Conservation (phyloP, 225 moss, liverwort and hornwort genomes). For the Polytrichum commune region DNA sequence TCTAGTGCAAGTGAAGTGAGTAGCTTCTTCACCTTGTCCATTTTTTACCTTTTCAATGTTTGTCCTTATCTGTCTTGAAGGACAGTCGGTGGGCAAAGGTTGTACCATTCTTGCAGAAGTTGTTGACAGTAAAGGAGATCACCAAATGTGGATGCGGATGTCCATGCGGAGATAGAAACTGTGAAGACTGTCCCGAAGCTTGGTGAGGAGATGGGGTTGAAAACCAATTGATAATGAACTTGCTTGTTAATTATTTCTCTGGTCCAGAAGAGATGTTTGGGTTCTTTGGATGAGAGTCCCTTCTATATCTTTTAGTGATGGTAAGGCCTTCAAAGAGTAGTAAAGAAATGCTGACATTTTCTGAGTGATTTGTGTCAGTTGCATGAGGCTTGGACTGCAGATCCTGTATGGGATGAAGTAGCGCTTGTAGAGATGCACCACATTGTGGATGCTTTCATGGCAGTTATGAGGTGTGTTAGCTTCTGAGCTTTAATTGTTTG, state of each 20-base stretch:
- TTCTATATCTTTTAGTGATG: neutral
- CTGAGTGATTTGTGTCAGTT: slow-evolving; percentile 41
- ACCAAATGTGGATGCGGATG: slow-evolving; percentile 25
- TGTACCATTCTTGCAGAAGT: slow-evolving; percentile 89
- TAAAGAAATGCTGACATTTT: neutral
- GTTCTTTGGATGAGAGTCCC: too few species aligned
- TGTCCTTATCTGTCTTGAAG: slow-evolving; percentile 44
- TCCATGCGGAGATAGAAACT: slow-evolving; percentile 27
- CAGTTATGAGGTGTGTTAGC: slow-evolving; percentile 48
- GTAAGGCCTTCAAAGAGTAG: neutral
- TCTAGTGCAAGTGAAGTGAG: too few species aligned
- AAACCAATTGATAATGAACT: slow-evolving; percentile 21
- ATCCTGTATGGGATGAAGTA: slow-evolving; percentile 53
- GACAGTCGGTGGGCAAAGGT: slow-evolving; percentile 98
- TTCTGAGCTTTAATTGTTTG: too few species aligned
- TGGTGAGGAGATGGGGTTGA: slow-evolving; percentile 82
- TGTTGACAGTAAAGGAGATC: slow-evolving; percentile 65
- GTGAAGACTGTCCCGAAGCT: slow-evolving; percentile 53
- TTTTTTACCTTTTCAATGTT: neutral
- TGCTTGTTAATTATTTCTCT: too few species aligned
- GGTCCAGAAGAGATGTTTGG: too few species aligned
- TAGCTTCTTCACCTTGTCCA: too few species aligned
- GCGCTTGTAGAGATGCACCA: slow-evolving; percentile 57
- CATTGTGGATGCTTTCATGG: slow-evolving; percentile 63
- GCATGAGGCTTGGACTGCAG: slow-evolving; percentile 61